Conservation (phyloP, 805 yeast genomes). For the Kuraishia molischiana region DNA sequence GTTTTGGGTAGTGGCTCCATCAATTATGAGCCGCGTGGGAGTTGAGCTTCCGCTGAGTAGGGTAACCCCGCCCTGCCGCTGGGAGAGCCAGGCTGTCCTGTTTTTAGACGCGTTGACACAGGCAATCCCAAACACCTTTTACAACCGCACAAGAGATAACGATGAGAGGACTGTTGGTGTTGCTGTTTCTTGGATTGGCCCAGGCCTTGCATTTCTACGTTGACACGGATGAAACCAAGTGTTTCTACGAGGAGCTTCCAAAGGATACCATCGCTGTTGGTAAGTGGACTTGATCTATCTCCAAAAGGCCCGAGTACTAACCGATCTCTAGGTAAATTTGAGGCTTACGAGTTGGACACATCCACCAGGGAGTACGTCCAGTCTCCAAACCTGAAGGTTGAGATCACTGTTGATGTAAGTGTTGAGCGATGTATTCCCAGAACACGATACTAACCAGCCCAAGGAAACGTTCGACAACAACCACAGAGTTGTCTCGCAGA, state of each 20-base stretch:
- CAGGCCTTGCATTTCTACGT: constrained; percentile 70
- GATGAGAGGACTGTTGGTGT: constrained; percentile 2
- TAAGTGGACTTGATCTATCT: constrained; percentile 14
- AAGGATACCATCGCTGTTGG: constrained; percentile 76
- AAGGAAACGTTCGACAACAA: constrained; percentile 65
- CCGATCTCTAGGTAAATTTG: constrained; percentile 32
- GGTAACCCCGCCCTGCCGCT: too few species aligned
- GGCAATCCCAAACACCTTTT: too few species aligned
- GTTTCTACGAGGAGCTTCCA: constrained; percentile 78
- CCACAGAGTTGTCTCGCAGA: constrained; percentile 66
- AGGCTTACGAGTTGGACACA: constrained; percentile 52
- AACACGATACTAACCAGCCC: not conserved
- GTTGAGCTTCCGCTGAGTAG: too few species aligned
- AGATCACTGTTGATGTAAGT: constrained; percentile 57
- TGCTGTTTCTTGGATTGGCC: constrained; percentile 10
- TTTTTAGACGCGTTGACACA: too few species aligned
- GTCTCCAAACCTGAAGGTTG: constrained; percentile 48
- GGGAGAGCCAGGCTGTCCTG: too few species aligned
- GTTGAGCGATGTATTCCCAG: too few species aligned
- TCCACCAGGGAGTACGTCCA: constrained; percentile 36
- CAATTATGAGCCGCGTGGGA: too few species aligned
- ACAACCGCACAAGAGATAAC: not conserved
- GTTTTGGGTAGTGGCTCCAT: too few species aligned
- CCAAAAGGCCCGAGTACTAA: too few species aligned
- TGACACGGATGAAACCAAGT: constrained; percentile 63